A percentile compares a stretch with the other conserved stretches of the same genome.
These are phyloP conservation scores for Chimonanthus salicifolius DNA, from an alignment of 164 flowering plant species.

Conservation along the genomic window DNA sequence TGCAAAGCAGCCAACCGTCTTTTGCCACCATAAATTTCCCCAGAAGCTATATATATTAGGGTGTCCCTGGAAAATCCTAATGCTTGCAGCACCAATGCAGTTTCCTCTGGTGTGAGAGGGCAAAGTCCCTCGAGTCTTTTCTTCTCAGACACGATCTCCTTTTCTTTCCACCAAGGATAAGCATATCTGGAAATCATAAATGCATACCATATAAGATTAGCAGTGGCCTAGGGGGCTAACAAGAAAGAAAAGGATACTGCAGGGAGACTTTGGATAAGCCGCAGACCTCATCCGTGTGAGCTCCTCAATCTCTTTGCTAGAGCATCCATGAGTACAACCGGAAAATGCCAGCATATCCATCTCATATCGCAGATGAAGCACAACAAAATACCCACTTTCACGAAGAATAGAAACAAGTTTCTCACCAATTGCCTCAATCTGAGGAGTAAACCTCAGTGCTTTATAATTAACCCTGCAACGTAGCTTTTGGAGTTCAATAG, in stretches of 20 bases:
- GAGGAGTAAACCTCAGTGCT: slow-evolving; percentile 65
- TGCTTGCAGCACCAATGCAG: slow-evolving; percentile 54
- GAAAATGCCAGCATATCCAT: slow-evolving; percentile 94
- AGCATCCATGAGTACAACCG: slow-evolving; percentile 80
- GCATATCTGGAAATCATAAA: slow-evolving; percentile 49
- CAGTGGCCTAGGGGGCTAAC: background rate
- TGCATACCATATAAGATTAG: slow-evolving; percentile 1
- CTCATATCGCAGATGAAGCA: slow-evolving; percentile 78
- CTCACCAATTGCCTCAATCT: slow-evolving; percentile 62
- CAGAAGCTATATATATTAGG: slow-evolving; percentile 83
- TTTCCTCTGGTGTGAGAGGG: slow-evolving; percentile 87
- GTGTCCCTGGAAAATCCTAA: slow-evolving; percentile 54
- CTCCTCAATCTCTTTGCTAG: slow-evolving; percentile 52
- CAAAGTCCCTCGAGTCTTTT: slow-evolving; percentile 70
- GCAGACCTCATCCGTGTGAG: slow-evolving; percentile 62
- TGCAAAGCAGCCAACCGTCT: slow-evolving; percentile 53
- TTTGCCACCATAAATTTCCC: slow-evolving; percentile 87
- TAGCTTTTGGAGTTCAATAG: slow-evolving; percentile 56
- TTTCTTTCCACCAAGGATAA: slow-evolving; percentile 91
- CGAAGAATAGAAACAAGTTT: slow-evolving; percentile 52
- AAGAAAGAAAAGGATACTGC: background rate
- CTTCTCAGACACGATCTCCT: slow-evolving; percentile 69
- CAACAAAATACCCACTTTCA: slow-evolving; percentile 57
- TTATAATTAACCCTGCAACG: slow-evolving; percentile 76
- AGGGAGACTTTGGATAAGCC: background rate